Percentiles rank a stretch among this genome's conserved stretches.
Evolutionary conservation across 2,329 filamentous ascomycete genomes (phyloP).

Genomic region (Elsinoe ampelina): DNA sequence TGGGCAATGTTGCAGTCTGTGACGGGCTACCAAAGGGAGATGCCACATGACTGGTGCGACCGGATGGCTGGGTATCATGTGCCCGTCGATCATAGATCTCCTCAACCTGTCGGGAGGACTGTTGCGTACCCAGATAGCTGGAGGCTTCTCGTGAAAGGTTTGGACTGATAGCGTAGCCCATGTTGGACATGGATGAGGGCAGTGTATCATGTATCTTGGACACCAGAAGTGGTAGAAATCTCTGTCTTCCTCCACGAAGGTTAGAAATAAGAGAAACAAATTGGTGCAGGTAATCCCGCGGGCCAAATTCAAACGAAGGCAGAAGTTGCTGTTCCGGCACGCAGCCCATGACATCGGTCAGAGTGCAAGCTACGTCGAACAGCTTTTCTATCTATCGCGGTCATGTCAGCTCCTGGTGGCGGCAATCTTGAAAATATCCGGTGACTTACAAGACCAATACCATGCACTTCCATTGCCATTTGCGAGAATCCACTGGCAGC

Average conservation of each 20-base stretch:
- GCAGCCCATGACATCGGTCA: slow-evolving; percentile 63
- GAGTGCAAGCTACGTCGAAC: slow-evolving; percentile 63
- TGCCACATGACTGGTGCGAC: too few relatives aligned
- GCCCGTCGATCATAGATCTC: slow-evolving; percentile 1
- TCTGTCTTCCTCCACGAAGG: slow-evolving; percentile 65
- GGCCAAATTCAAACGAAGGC: slow-evolving; percentile 52
- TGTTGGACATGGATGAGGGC: slow-evolving; percentile 19
- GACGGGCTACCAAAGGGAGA: slow-evolving; percentile 10
- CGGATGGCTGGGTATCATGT: too few relatives aligned
- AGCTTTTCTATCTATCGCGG: slow-evolving; percentile 61
- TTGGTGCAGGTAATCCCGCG: slow-evolving; percentile 63
- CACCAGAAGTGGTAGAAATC: slow-evolving; percentile 67
- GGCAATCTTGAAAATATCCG: neutral
- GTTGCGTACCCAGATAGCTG: neutral
- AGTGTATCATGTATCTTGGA: slow-evolving; percentile 59
- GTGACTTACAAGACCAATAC: slow-evolving; percentile 57
- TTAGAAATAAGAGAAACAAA: slow-evolving; percentile 57
- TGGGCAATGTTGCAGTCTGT: too few relatives aligned
- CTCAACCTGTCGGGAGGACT: neutral
- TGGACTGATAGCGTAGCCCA: slow-evolving; percentile 1
- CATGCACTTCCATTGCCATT: slow-evolving; percentile 64
- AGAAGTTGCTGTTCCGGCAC: slow-evolving; percentile 38
- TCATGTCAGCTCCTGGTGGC: neutral
- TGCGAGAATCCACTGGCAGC: slow-evolving; percentile 64
- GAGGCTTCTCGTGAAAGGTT: neutral